Evolutionary conservation across 1,139 yeast genomes (phyloP).

Genomic region (Yamadazyma pseudoaaseri): DNA sequence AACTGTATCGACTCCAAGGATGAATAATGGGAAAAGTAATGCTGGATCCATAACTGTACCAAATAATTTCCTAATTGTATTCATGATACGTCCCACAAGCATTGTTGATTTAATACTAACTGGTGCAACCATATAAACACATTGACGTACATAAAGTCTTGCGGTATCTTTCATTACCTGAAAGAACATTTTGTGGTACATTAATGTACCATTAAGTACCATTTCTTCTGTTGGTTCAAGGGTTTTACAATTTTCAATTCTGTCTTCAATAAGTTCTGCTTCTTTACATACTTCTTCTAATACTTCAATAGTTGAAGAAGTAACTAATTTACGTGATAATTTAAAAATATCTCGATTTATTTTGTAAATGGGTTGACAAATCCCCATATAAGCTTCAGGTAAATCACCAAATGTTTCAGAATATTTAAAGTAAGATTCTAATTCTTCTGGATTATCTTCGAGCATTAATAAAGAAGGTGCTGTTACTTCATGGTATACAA

Average conservation of each 20-base stretch:
- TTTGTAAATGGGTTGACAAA: constrained; percentile 8
- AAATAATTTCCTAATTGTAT: constrained; percentile 5
- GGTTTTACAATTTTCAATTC: constrained; percentile 6
- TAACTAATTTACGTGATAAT: constrained; percentile 5
- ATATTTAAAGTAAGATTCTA: constrained; percentile 3
- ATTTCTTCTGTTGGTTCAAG: constrained; percentile 8
- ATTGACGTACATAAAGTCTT: constrained; percentile 8
- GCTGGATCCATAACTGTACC: constrained; percentile 10
- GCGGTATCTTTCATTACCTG: constrained; percentile 7
- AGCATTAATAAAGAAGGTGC: constrained; percentile 9
- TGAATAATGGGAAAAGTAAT: constrained; percentile 10
- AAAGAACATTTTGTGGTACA: constrained; percentile 7
- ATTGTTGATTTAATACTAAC: constrained; percentile 6
- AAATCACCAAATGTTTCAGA: constrained; percentile 5
- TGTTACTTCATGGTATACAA: constrained; percentile 10
- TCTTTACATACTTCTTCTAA: constrained; percentile 7
- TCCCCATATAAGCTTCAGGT: constrained; percentile 12
- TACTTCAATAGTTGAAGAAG: constrained; percentile 1
- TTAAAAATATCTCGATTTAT: constrained; percentile 6
- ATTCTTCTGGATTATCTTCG: constrained; percentile 5
- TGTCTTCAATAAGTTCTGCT: constrained; percentile 6
- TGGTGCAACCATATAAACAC: constrained; percentile 9
- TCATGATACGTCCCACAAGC: constrained; percentile 8
- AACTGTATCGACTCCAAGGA: constrained; percentile 12
- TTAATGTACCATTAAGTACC: constrained; percentile 3